These are phyloP conservation scores for Penicillium expansum DNA, from an alignment of 2,329 filamentous ascomycete genomes.

Conservation along the genomic window DNA sequence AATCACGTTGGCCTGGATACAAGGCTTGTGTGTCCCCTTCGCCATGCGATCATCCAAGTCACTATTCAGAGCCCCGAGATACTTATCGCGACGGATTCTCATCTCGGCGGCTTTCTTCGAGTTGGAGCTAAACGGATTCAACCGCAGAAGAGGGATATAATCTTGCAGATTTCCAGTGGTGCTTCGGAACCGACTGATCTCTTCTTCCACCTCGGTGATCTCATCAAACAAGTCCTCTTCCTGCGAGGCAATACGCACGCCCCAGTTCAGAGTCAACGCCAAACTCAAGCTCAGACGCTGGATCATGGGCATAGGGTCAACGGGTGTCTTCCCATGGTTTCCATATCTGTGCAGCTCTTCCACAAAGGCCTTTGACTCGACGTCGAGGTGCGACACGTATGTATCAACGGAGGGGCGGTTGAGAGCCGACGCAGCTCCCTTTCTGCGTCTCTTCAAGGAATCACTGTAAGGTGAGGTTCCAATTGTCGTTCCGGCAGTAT, in stretches of 20 bases:
- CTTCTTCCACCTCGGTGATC: slow-evolving; percentile 70
- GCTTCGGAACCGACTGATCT: slow-evolving; percentile 69
- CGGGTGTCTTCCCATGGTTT: slow-evolving; percentile 51
- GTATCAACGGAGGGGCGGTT: slow-evolving; percentile 64
- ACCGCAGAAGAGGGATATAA: slow-evolving; percentile 69
- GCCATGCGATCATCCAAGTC: slow-evolving; percentile 61
- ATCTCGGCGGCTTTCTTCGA: slow-evolving; percentile 59
- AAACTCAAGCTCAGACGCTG: slow-evolving; percentile 63
- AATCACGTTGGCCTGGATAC: slow-evolving; percentile 67
- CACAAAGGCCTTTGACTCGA: slow-evolving; percentile 63
- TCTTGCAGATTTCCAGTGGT: slow-evolving; percentile 79
- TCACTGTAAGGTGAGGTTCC: slow-evolving; percentile 67
- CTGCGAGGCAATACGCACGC: slow-evolving; percentile 58
- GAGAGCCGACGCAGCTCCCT: slow-evolving; percentile 63
- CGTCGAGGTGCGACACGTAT: slow-evolving; percentile 61
- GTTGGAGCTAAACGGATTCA: slow-evolving; percentile 62
- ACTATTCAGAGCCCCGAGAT: slow-evolving; percentile 56
- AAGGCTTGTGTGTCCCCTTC: slow-evolving; percentile 60
- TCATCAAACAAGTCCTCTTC: slow-evolving; percentile 65
- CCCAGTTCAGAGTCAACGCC: slow-evolving; percentile 65
- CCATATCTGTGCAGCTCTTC: slow-evolving; percentile 60
- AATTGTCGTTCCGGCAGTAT: slow-evolving; percentile 66
- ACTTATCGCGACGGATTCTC: slow-evolving; percentile 59
- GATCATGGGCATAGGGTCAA: slow-evolving; percentile 68
- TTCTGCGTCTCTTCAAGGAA: slow-evolving; percentile 61